Base-by-base conservation (phyloP, 2,329 filamentous ascomycete genomes). In the Sporothrix schenckii region DNA sequence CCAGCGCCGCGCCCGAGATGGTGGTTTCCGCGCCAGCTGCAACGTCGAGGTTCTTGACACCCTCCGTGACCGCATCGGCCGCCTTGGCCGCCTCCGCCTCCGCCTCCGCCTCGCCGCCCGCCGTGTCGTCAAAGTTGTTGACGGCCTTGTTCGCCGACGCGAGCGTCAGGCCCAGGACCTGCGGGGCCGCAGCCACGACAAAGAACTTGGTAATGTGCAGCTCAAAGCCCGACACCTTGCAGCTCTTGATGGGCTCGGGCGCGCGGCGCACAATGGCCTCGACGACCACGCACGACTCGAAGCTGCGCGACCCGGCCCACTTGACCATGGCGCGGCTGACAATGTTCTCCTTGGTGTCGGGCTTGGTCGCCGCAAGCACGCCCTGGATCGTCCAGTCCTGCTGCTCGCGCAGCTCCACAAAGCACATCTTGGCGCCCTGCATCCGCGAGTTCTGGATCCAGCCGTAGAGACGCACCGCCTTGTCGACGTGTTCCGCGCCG, bases 311-410 rank as follows among this genome's bases (percentile, higher is more conserved):
- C 63, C 87, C 88, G 66, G 91, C 89, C 88, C 92, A 98, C 83
- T 98, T 98, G 78, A 97, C 92, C 94, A 98, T 98, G 81, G 92
- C 93, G 79, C 89, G 90, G 73, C 88, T 91, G 50, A 93, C 87
- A 7, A 82, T 81, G 66, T 82, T 86, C 76, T 93, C 88, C 78
- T 84, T 81, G 34, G 87, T 87, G 65, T 63, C 71, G 41, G 68
- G 56, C 71, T 65, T 66, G 4, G 68, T 72, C 19, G 88, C 90
- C 21, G 86, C 85, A 19, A 93, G 83, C 50, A 97, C 90, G 67
- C 91, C 93, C 83, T 97, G 94, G 52, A 97, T 90, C 34, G 89
- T 91, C 84, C 91, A 90, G 77, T 89, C 86, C 72, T 86, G 84
- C 79, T 92, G 89, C 80, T 93, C 87, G 73, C 92, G 87, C 75